Evolutionary conservation across 179 eudicot genomes (phyloP).

Genomic region (Actinidia chinensis): DNA sequence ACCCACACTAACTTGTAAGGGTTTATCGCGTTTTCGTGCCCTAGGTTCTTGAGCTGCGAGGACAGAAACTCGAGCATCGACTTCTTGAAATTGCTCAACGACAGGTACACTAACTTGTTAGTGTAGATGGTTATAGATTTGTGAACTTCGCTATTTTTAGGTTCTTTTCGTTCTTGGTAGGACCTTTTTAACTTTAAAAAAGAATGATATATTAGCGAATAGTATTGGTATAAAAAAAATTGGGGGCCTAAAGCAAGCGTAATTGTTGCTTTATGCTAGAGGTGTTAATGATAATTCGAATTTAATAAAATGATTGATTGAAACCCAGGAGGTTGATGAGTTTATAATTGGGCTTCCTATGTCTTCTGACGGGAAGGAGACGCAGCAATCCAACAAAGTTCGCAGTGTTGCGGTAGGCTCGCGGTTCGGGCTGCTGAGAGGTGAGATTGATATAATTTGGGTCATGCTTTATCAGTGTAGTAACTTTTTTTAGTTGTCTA

Average conservation of each 20-base stretch:
- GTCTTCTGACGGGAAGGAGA: slow-evolving; percentile 74
- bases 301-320: background rate
- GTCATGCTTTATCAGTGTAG: background rate
- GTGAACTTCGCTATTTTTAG: too few species aligned
- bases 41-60: slow-evolving; percentile 14
- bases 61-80: slow-evolving; percentile 11
- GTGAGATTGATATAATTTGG: slow-evolving; percentile 27
- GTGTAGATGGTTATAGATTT: too few species aligned
- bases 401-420: slow-evolving; percentile 85
- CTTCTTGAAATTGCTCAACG: slow-evolving; percentile 12
- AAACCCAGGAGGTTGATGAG: slow-evolving; percentile 83
- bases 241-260: too few species aligned
- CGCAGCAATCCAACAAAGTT: slow-evolving; percentile 83
- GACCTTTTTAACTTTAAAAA: too few species aligned
- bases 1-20: background rate
- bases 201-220: too few species aligned
- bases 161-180: too few species aligned
- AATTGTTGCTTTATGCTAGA: too few species aligned
- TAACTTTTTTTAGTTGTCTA: background rate
- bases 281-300: background rate
- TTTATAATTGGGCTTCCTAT: slow-evolving; percentile 79
- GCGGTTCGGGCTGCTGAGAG: slow-evolving; percentile 89
- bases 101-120: too few species aligned
- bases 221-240: too few species aligned
- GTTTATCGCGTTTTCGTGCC: background rate